Evolutionary conservation across 148 eudicot species (phyloP).

Genomic region (Polygonum maritimum): DNA sequence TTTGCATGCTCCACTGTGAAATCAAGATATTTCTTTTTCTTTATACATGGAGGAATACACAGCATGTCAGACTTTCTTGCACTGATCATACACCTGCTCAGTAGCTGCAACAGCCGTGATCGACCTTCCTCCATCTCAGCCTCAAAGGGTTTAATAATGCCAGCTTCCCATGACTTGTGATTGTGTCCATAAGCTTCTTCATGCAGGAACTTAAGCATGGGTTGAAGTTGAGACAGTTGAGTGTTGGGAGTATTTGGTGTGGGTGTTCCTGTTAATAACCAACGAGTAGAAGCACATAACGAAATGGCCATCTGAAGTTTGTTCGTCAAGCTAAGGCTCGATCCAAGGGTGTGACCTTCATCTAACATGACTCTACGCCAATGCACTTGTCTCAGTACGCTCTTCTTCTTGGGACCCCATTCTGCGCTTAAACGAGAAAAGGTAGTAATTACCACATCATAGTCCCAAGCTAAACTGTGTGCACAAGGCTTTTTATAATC

Average conservation of each 20-base stretch:
- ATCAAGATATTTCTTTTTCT: constrained; percentile 51
- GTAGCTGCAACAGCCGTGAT: constrained; percentile 62
- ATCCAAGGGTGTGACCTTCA: constrained; percentile 97
- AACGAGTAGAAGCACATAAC: constrained; percentile 70
- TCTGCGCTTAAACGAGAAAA: constrained; percentile 83
- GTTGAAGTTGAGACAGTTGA: constrained; percentile 77
- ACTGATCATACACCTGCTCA: constrained; percentile 92
- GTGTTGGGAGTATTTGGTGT: constrained; percentile 92
- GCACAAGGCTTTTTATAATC: constrained; percentile 68
- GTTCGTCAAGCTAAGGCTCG: constrained; percentile 80
- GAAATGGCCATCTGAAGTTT: constrained; percentile 83
- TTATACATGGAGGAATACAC: constrained; percentile 83
- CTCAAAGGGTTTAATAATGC: constrained; percentile 82
- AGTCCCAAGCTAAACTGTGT: constrained; percentile 92
- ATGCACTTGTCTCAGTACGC: constrained; percentile 81
- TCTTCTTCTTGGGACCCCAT: constrained; percentile 70
- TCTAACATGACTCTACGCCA: constrained; percentile 88
- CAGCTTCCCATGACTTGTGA: constrained; percentile 79
- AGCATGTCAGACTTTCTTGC: constrained; percentile 79
- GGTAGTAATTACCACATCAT: constrained; percentile 89
- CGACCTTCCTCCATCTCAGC: constrained; percentile 91
- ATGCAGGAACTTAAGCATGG: constrained; percentile 79
- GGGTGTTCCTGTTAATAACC: constrained; percentile 96
- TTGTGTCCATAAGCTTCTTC: constrained; percentile 81
- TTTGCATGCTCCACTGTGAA: constrained; percentile 77